Conservation (phyloP, 2,329 filamentous ascomycete species). For the Fusarium burgessii region DNA sequence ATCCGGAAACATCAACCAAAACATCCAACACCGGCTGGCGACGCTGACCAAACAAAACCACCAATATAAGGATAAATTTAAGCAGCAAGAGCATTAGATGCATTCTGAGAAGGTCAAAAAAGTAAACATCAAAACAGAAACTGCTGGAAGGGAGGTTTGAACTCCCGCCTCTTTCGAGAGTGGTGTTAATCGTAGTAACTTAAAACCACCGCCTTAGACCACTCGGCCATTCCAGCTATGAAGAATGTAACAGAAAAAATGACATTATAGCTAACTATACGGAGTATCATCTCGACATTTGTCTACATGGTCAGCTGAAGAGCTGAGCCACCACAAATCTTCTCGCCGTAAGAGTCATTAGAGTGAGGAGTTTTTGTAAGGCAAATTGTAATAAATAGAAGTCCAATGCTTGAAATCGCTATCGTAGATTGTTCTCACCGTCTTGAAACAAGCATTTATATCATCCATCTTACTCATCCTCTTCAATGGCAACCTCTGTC, state of each 20-base stretch:
- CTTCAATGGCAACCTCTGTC: constrained; percentile 29
- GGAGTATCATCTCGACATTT: fast-evolving
- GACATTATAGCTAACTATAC: fast-evolving
- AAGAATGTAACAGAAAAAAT: background rate
- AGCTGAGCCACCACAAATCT: constrained; percentile 18
- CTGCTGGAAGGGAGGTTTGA: constrained; percentile 12
- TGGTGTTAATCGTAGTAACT: background rate
- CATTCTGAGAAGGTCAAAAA: background rate
- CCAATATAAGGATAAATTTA: background rate
- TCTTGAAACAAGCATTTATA: background rate
- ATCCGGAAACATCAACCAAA: background rate
- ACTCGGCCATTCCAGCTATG: constrained; percentile 9
- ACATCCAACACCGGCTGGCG: background rate
- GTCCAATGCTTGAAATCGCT: background rate
- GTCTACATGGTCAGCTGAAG: background rate
- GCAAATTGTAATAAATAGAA: background rate
- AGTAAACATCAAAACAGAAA: background rate
- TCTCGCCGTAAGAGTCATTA: constrained; percentile 37
- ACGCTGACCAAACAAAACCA: background rate
- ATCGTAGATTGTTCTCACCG: background rate
- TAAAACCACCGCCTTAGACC: constrained; percentile 17
- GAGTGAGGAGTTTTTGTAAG: background rate
- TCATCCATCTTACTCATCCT: background rate
- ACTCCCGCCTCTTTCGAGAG: constrained; percentile 15
- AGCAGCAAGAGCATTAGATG: background rate